phyloP scores from a whole-genome alignment of 2,329 filamentous ascomycete species.

The Aspergillus aculeatinus region DNA sequence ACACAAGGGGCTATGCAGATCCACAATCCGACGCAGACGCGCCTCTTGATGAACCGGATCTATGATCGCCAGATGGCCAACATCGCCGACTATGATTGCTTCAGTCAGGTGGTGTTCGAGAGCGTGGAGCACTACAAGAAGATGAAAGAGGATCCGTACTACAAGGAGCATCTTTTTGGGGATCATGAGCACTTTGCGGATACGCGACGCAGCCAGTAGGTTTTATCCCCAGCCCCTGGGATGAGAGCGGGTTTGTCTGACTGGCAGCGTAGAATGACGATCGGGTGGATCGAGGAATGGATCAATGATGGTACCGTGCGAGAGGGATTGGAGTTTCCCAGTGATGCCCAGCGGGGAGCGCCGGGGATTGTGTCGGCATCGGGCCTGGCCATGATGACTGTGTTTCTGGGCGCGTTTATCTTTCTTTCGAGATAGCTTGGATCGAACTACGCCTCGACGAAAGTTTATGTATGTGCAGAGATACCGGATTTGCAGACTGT shows the following conservation, averaged over 20 bases:
- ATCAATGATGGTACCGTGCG: conserved; percentile 17
- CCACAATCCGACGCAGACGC: conserved; percentile 40
- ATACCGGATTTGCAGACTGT: too few species aligned
- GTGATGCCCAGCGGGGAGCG: too few species aligned
- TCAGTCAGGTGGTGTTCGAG: conserved; percentile 51
- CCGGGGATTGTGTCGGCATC: too few species aligned
- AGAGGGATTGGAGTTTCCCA: too few species aligned
- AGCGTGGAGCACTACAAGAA: conserved; percentile 47
- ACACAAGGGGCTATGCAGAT: conserved; percentile 31
- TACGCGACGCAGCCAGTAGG: conserved; percentile 40
- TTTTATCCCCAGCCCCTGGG: conserved; percentile 4
- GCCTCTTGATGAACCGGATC: conserved; percentile 42
- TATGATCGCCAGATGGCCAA: conserved; percentile 50
- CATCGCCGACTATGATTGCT: conserved; percentile 51
- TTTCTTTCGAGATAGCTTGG: too few species aligned
- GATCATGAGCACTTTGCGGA: conserved; percentile 55
- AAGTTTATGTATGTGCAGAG: too few species aligned
- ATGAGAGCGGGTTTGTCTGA: too few species aligned
- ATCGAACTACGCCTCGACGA: too few species aligned
- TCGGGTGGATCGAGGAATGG: conserved; percentile 48
- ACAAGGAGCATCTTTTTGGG: conserved; percentile 45
- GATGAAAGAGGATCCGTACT: conserved; percentile 53
- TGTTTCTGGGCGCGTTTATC: too few species aligned
- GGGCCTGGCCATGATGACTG: too few species aligned
- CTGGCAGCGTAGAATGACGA: conserved; percentile 41